Base-by-base conservation (phyloP, 2,329 filamentous ascomycete species). In the Ascocoryne sarcoides region DNA sequence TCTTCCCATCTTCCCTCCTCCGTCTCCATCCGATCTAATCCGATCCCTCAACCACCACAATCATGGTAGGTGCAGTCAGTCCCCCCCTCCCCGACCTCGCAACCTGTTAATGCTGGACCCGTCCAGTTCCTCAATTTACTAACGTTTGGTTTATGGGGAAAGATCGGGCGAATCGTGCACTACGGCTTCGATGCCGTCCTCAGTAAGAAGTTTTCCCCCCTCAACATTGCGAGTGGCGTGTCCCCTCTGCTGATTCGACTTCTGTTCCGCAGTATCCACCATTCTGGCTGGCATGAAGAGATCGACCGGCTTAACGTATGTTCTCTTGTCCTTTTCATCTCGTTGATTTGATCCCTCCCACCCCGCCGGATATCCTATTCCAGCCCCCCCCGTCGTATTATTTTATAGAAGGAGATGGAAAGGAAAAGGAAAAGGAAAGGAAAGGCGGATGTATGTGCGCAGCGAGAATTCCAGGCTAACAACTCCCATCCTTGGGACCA, bases 271-370 rank as follows among this genome's bases (percentile, higher is more conserved):
- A 93, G 85, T 98, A 64, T 98, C 92, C 58, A 86, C 92, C 49
- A 90, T 96, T 63, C 80, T 98, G 52, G 92, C 92, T 29, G 92
- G 92, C 58, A 89, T 98, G 71, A 93, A 94, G 70, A 87, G 92
- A 55, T 95, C 90, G 50, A 96, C 92, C 47, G 92, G 92, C 59
- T 74, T 98, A 68, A 95, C 89, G 92, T 98, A 84, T 76, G 85
- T 83, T 53, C 32, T 49, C 46, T 46, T 43, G 47, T 44, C 41
- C 23, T 26, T n/a, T n/a, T n/a, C n/a, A n/a, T n/a, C n/a, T n/a
- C n/a, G n/a, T n/a, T n/a, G n/a, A n/a, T 30, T 32, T n/a, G 9
- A 9, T n/a, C 30, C 7, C 15, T 8, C 14, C n/a, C 30, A 15
- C n/a, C 4, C 10, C 3, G n/a, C 30, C 5, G 30, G 30, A 14